Evolutionary conservation across 176 grass and related monocot species (phyloP), one percentile per base, ranked within the genome.

Genomic region (Aechmea fasciata): DNA sequence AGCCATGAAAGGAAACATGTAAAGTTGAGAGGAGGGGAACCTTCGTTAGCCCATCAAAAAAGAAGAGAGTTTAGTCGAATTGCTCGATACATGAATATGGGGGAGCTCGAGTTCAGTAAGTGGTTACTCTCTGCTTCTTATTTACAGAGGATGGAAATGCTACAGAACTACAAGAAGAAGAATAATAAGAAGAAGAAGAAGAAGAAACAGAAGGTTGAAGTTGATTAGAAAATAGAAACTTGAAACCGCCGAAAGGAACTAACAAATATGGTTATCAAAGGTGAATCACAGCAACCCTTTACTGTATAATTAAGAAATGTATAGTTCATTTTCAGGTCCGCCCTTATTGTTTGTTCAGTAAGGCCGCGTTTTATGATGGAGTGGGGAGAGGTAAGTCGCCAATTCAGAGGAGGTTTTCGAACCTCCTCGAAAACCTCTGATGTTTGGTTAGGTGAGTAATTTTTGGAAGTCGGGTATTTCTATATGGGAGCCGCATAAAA

Each of bases 51-150:
- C 19, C 73, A 83, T 15, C 84, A 82, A 74, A 97, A 97, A 83
- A 84, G 65, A 80, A 85, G 83, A 75, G 86, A 92, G 65, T 97
- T 92, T 65, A 85, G 81, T 65, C 11, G 47, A 49, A 65, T 92
- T 0, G 93, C 93, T 63, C 57, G 64, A 61, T 83, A 47, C 54
- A 78, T 87, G 86, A 82, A 74, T 63, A 97, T 97, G 93, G 79
- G 54, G 51, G 83, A 90, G 33, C 73, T 92, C 47, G 84, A 90
- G 65, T 97, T 92, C 66, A 92, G 93, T 77, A 92, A 79, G 68
- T 92, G 89, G 89, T 51, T 97, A 66, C 83, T 97, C 18, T 79
- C 79, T 13, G 83, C 79, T 47, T 87, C 89, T 65, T 83, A 81
- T 51, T 12, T 29, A 13, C 72, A 92, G 68, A 77, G 71, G 69